These are phyloP conservation scores for Geotrichum reessii DNA, from an alignment of 1,139 yeast species.

Conservation along the genomic window DNA sequence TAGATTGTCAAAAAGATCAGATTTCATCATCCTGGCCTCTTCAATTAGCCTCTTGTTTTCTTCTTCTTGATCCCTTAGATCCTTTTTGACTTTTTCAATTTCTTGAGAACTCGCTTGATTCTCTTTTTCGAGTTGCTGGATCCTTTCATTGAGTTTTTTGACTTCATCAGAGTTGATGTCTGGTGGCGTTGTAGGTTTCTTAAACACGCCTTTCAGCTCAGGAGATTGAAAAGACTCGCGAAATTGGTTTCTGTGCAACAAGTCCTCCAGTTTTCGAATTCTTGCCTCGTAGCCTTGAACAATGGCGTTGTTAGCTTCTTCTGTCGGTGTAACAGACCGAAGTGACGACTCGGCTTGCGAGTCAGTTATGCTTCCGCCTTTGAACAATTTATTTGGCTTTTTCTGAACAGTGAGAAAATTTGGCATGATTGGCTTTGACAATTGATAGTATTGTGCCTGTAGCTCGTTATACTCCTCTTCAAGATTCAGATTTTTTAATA, in stretches of 20 bases:
- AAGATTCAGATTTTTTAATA: constrained; percentile 2
- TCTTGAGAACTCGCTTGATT: constrained; percentile 25
- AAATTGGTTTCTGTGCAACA: constrained; percentile 36
- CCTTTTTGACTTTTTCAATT: constrained; percentile 34
- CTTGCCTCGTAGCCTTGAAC: constrained; percentile 35
- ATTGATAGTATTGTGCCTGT: constrained; percentile 1
- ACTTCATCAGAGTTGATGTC: constrained; percentile 11
- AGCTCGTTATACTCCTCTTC: constrained; percentile 16
- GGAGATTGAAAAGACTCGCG: constrained; percentile 16
- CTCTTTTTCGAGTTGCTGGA: constrained; percentile 28
- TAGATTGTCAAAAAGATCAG: constrained; percentile 61
- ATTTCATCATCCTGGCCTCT: constrained; percentile 42
- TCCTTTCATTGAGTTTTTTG: constrained; percentile 15
- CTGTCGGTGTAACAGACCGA: background rate
- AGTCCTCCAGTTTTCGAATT: constrained; percentile 37
- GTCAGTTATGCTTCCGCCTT: constrained; percentile 18
- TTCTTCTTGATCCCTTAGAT: constrained; percentile 27
- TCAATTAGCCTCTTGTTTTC: constrained; percentile 20
- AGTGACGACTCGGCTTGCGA: constrained; percentile 8
- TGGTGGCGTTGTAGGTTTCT: background rate
- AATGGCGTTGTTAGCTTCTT: constrained; percentile 16
- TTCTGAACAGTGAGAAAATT: background rate
- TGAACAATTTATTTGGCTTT: constrained; percentile 13
- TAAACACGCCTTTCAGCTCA: background rate
- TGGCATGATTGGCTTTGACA: background rate